Evolutionary conservation across 768 basidiomycete genomes (phyloP), one percentile per base, ranked within the genome.

Genomic region (Lactarius deliciosus): DNA sequence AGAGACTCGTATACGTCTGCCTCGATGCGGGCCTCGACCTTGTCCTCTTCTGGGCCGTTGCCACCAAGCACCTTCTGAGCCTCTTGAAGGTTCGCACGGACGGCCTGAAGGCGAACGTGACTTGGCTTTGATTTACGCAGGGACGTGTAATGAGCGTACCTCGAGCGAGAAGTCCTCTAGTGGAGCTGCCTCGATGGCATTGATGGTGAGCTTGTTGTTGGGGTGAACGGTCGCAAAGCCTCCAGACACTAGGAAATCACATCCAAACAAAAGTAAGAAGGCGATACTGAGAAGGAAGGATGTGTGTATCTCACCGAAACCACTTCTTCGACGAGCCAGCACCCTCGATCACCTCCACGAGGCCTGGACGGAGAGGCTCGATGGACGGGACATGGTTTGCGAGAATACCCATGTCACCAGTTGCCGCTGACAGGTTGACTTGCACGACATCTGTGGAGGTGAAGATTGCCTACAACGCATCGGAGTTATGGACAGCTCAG

Each of bases 381-480:
- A 98, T 91, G n/a, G 94, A 91, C 36, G 97, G 90, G 63, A 98
- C 95, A 80, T 99, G 97, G 84, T 96, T 97, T 73, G 96, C 94
- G 68, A 99, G 88, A 73, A 99, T 92, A 83, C 97, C 97, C 95
- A 98, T 98, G 79, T 98, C 96, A 74, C 97, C 97, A 3, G 93
- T 89, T 63, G 89, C 92, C 47, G 95, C 97, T 41, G 95, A 81
- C 73, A 98, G 81, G 81, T 98, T 98, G 72, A 99, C 96, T 79
- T 98, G 96, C 25, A 92, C 86, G 65, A 98, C 96, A 77, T 96
- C 96, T 72, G 86, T 78, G 28, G 95, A 94, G 67, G 85, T 86
- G 85, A 88, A 98, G 77, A 99, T 87, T 63, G 95, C 82, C 96
- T 99, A 74, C 36, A 71, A 63, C 36, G 60, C 61, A 25, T 57